A percentile compares a stretch with the other conserved stretches of the same genome.
These are phyloP conservation scores for Solanum sitiens DNA, from an alignment of 257 asterid genomes.

Conservation along the genomic window DNA sequence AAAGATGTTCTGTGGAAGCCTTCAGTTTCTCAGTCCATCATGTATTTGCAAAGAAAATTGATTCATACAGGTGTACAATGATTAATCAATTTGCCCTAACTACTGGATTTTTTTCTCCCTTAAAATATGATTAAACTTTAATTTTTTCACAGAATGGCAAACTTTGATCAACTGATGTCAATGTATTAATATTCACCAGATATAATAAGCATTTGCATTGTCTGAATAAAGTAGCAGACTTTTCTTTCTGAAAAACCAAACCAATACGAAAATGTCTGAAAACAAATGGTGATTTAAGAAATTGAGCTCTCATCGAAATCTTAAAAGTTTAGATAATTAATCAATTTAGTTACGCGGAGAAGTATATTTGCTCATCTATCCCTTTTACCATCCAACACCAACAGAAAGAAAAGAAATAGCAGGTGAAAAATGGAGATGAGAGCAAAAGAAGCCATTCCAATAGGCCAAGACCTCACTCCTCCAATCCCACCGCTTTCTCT, in stretches of 20 bases:
- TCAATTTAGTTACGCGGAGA: neutral
- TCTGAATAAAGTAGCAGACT: too few relatives aligned
- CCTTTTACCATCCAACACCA: neutral
- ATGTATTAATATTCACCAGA: neutral
- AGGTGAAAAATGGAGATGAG: conserved; percentile 40
- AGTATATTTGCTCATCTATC: neutral
- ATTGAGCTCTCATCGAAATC: neutral
- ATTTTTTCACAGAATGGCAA: neutral
- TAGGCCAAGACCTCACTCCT: conserved; percentile 56
- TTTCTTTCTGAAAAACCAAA: too few relatives aligned
- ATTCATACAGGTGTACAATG: neutral
- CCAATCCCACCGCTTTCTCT: conserved; percentile 53
- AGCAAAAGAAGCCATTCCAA: conserved; percentile 27
- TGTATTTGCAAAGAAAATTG: neutral
- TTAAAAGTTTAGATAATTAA: neutral
- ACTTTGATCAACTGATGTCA: neutral
- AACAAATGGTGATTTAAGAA: neutral
- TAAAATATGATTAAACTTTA: neutral
- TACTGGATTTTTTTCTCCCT: neutral
- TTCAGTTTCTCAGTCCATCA: neutral
- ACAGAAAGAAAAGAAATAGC: neutral
- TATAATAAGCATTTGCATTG: neutral
- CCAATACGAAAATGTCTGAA: neutral
- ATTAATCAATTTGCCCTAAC: neutral
- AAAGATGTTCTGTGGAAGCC: neutral